Evolutionary conservation across 371 early-diverging fungal species (phyloP), one percentile per base, ranked within the genome.

Genomic region (Syncephalis plumigaleata): DNA sequence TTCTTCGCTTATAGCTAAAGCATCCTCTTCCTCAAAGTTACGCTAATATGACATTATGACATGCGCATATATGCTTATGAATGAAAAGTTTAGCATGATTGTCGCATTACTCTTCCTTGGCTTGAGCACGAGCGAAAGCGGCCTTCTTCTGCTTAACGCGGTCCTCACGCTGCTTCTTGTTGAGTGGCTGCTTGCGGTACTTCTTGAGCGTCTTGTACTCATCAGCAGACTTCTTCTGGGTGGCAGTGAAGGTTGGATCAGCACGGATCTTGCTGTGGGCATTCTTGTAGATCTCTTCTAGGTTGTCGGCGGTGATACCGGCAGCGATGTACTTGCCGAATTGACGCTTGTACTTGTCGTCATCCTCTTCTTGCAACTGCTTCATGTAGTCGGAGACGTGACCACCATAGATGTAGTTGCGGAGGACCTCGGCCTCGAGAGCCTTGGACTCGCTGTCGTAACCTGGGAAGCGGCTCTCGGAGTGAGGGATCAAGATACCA

Each of bases 361-460:
- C 88, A 72, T 98, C 97, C 66, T 92, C 94, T 73, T 98, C 98
- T 73, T 89, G 80, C 55, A 98, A 86, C 70, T 76, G 67, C 57
- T 81, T 81, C 98, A 98, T 98, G 84, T 97, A 99, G 58, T 94
- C 91, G 53, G 91, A 80, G 51, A 98, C 90, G 79, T 94, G 92
- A 58, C 91, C 84, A 70, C 98, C 98, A 70, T 86, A 96, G 76
- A 99, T 98, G 86, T 95, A 95, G 64, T 84, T 80, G 67, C 90
- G 84, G 54, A 99, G 80, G 52, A 84, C 70, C 67, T 97, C 92
- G 58, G 96, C 76, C 63, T 99, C 93, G 60, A 95, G 80, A 61
- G 74, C 66, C 79, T 96, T 91, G 63, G 77, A 63, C 60, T 79
- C 81, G 47, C 79, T 70, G 73, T 90, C 87, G 75, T 79, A 98